A percentile compares a stretch with the other conserved stretches of the same genome.
Conservation (phyloP, 306 rosid genomes). For the Fragaria ananassa region DNA sequence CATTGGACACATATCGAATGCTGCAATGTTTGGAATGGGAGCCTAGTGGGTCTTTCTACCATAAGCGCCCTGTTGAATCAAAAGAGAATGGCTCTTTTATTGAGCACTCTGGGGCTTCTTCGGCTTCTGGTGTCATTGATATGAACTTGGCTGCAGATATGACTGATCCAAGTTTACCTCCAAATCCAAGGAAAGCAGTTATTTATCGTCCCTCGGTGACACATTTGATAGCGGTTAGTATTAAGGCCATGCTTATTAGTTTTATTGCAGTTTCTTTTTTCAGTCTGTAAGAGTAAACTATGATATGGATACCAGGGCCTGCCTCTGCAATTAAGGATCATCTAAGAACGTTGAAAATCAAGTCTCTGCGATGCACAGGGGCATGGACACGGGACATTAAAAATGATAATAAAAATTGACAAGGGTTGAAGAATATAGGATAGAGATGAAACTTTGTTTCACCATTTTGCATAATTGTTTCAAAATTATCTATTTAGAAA, state of each 20-base stretch:
- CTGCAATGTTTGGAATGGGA: slow-evolving; percentile 97
- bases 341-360: background rate
- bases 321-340: background rate
- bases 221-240: slow-evolving; percentile 88
- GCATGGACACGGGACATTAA: background rate
- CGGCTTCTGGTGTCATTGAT: slow-evolving; percentile 79
- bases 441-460: background rate
- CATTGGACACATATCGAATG: slow-evolving; percentile 89
- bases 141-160: slow-evolving; percentile 80
- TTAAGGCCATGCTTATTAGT: background rate
- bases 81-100: slow-evolving; percentile 56
- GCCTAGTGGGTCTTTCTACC: slow-evolving; percentile 79
- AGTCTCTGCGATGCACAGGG: background rate
- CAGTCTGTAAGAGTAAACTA: background rate
- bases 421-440: slow-evolving; percentile 4
- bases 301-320: background rate
- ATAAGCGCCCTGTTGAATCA: slow-evolving; percentile 53
- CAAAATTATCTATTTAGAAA: background rate
- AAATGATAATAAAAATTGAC: background rate
- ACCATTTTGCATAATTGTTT: background rate
- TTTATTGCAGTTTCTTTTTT: background rate
- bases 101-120: slow-evolving; percentile 87
- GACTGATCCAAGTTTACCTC: slow-evolving; percentile 79
- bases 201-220: slow-evolving; percentile 89
- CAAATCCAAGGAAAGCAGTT: slow-evolving; percentile 90